phyloP scores from a whole-genome alignment of 768 basidiomycete genomes.

The Pisolithus sp. region DNA sequence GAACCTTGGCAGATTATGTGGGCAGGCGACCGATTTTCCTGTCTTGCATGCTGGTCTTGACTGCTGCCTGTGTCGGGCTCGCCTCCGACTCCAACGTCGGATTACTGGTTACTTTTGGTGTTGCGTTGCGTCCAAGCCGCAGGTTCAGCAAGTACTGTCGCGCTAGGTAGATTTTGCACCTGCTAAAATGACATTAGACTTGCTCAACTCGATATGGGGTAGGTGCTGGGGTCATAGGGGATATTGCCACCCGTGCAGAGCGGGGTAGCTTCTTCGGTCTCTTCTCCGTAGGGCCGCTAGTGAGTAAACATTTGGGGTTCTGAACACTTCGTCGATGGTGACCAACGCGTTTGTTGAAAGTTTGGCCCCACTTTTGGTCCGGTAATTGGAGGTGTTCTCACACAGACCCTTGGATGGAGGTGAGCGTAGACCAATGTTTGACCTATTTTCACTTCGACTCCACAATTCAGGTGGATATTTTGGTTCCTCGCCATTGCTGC shows the following conservation, averaged over 20 bases:
- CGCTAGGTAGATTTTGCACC: conserved; percentile 43
- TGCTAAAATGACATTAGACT: background rate
- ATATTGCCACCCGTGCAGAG: conserved; percentile 68
- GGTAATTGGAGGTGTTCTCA: conserved; percentile 47
- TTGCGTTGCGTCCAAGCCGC: conserved; percentile 76
- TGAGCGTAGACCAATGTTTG: conserved; percentile 8
- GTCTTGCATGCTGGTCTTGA: conserved; percentile 55
- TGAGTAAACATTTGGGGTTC: conserved; percentile 14
- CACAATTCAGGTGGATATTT: conserved; percentile 44
- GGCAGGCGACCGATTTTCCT: conserved; percentile 63
- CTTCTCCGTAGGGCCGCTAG: conserved; percentile 61
- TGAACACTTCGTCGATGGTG: background rate
- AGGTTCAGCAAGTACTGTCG: conserved; percentile 75
- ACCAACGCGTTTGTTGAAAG: conserved; percentile 19
- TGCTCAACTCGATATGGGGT: conserved; percentile 1
- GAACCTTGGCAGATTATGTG: conserved; percentile 57
- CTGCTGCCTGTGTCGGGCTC: conserved; percentile 58
- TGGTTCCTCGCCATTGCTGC: conserved; percentile 54
- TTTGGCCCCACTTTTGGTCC: conserved; percentile 50
- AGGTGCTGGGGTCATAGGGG: conserved; percentile 74
- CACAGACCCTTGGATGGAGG: conserved; percentile 62
- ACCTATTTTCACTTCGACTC: no score
- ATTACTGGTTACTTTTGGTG: conserved; percentile 74
- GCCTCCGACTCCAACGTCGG: conserved; percentile 48
- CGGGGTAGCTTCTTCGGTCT: conserved; percentile 70